Percentiles rank a stretch among this genome's conserved stretches.
Evolutionary conservation across 2,329 filamentous ascomycete genomes (phyloP).

Genomic region (Aspergillus quadrilineatus): DNA sequence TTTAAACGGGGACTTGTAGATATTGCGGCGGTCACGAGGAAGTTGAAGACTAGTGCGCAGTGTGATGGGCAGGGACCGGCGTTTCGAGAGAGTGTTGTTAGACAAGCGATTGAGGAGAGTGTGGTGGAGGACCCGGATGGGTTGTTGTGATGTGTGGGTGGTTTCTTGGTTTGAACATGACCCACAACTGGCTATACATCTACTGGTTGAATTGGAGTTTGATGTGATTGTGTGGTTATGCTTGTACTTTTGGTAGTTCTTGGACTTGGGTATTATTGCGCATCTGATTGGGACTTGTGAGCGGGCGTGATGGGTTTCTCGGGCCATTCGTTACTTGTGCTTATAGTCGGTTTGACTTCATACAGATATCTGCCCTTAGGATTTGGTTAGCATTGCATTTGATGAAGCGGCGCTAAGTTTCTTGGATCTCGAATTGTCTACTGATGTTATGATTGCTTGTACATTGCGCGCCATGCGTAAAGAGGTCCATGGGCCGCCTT

Average conservation of each 20-base stretch:
- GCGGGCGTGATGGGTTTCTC: neutral
- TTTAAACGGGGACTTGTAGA: slow-evolving; percentile 78
- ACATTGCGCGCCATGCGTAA: neutral
- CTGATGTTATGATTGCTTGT: neutral
- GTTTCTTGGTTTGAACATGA: neutral
- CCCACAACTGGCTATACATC: neutral
- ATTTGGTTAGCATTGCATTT: neutral
- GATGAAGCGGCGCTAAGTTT: neutral
- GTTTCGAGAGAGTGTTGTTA: slow-evolving; percentile 74
- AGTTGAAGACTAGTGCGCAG: slow-evolving; percentile 69
- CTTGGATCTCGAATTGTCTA: neutral
- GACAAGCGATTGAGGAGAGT: slow-evolving; percentile 74
- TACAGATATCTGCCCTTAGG: too few relatives aligned
- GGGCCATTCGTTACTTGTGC: neutral
- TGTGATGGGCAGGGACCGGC: slow-evolving; percentile 88
- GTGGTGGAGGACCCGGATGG: slow-evolving; percentile 76
- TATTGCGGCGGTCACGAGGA: slow-evolving; percentile 75
- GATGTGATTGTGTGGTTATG: neutral
- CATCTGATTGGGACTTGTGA: neutral
- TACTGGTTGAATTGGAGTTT: neutral
- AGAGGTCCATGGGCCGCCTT: neutral
- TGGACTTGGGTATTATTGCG: neutral
- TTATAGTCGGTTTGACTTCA: neutral
- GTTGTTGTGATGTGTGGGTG: slow-evolving; percentile 54
- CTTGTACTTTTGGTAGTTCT: neutral